Conservation (phyloP, 441 rosid genomes). For the Rhodomyrtus psidioides region DNA sequence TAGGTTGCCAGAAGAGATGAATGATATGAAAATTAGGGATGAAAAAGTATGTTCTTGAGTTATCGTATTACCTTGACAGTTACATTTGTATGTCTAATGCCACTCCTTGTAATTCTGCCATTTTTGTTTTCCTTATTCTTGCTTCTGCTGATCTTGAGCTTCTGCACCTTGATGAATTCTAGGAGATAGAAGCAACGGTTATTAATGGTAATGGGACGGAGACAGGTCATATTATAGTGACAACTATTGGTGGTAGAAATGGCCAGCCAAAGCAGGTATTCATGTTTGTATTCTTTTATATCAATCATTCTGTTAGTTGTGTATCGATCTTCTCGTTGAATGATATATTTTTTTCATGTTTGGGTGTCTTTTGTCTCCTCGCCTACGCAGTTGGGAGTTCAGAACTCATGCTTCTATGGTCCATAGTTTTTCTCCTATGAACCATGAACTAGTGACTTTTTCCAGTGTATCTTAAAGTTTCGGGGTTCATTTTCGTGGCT, state of each 20-base stretch:
- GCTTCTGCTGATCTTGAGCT: neutral
- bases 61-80: neutral
- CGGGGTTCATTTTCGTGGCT: neutral
- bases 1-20: slow-evolving; percentile 81
- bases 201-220: slow-evolving; percentile 89
- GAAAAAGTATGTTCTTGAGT: slow-evolving; percentile 39
- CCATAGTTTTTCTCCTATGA: neutral
- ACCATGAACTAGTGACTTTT: neutral
- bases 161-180: slow-evolving; percentile 4
- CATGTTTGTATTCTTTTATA: neutral
- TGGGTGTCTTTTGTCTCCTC: neutral
- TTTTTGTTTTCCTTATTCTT: neutral
- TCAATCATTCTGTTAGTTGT: neutral
- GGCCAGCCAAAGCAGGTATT: slow-evolving; percentile 91
- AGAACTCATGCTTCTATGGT: neutral
- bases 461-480: neutral
- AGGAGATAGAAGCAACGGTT: slow-evolving; percentile 91
- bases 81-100: neutral
- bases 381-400: neutral
- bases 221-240: slow-evolving; percentile 89
- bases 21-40: slow-evolving; percentile 86
- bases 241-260: slow-evolving; percentile 93
- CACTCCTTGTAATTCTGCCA: neutral
- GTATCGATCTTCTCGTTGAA: neutral
- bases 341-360: neutral